Percentiles rank a stretch among this genome's conserved stretches.
Conservation (phyloP, 768 basidiomycete species). For the Chalciporus pseudorubinellus region DNA sequence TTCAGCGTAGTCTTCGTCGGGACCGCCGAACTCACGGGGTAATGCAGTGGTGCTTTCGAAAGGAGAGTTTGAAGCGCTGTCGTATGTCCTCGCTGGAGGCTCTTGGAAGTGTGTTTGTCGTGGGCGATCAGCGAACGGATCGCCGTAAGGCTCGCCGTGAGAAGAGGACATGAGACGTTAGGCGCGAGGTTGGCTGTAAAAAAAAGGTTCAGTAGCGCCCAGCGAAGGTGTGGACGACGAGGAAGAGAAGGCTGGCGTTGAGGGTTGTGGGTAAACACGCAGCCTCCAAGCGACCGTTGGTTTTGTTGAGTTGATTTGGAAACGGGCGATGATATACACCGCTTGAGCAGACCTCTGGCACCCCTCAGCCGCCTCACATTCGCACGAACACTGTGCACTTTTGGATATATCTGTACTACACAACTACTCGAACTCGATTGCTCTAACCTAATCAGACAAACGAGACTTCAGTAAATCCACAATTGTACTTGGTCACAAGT, state of each 20-base stretch:
- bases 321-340: slow-evolving; percentile 37
- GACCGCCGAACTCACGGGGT: slow-evolving; percentile 47
- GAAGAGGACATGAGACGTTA: slow-evolving; percentile 27
- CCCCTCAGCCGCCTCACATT: slow-evolving; percentile 14
- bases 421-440: too few relatives aligned
- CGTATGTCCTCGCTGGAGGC: slow-evolving; percentile 50
- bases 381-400: neutral
- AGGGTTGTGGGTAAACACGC: slow-evolving; percentile 24
- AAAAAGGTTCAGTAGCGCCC: slow-evolving; percentile 10
- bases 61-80: slow-evolving; percentile 39
- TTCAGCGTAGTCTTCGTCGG: slow-evolving; percentile 71
- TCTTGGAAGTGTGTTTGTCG: slow-evolving; percentile 57
- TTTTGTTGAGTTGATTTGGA: slow-evolving; percentile 28
- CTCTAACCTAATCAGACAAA: too few relatives aligned
- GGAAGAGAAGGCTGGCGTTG: slow-evolving; percentile 7
- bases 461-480: too few relatives aligned
- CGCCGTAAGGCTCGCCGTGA: slow-evolving; percentile 41
- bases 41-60: slow-evolving; percentile 60
- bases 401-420: too few relatives aligned
- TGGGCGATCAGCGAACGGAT: slow-evolving; percentile 74
- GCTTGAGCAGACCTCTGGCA: slow-evolving; percentile 31
- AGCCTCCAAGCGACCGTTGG: slow-evolving; percentile 11
- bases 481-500: too few relatives aligned
- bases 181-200: neutral
- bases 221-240: slow-evolving; percentile 6